Percentiles rank a stretch among this genome's conserved stretches.
Conservation (phyloP, 257 asterid genomes). For the Nyctanthes arbortristis region DNA sequence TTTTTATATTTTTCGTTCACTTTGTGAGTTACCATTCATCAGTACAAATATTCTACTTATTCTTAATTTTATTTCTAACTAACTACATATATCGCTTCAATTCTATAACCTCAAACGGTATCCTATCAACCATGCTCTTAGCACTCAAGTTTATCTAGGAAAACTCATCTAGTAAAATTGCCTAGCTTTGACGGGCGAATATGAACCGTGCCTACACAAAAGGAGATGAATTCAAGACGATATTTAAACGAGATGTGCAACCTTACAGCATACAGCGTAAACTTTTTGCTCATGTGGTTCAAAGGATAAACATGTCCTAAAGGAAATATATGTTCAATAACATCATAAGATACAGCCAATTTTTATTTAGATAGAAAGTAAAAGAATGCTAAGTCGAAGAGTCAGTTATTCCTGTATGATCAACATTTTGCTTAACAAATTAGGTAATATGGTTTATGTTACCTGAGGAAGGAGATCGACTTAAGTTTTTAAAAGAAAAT, state of each 20-base stretch:
- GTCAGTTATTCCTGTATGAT: not conserved
- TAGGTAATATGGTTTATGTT: not conserved
- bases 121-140: too few species aligned
- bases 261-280: not conserved
- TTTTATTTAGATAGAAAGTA: not conserved
- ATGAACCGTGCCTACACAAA: not conserved
- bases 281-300: not conserved
- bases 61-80: too few species aligned
- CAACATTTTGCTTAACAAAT: not conserved
- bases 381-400: not conserved
- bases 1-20: too few species aligned
- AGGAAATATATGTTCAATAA: not conserved
- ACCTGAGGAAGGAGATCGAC: not conserved
- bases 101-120: too few species aligned
- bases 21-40: too few species aligned
- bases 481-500: not conserved
- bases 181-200: not conserved
- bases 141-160: too few species aligned
- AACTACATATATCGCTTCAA: too few species aligned
- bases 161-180: not conserved
- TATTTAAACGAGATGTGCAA: not conserved
- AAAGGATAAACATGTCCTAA: not conserved
- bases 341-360: not conserved
- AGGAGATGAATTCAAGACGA: not conserved
- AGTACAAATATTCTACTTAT: too few species aligned